phyloP scores from a whole-genome alignment of 2,329 filamentous ascomycete species.

The Byssoonygena ceratinophila region DNA sequence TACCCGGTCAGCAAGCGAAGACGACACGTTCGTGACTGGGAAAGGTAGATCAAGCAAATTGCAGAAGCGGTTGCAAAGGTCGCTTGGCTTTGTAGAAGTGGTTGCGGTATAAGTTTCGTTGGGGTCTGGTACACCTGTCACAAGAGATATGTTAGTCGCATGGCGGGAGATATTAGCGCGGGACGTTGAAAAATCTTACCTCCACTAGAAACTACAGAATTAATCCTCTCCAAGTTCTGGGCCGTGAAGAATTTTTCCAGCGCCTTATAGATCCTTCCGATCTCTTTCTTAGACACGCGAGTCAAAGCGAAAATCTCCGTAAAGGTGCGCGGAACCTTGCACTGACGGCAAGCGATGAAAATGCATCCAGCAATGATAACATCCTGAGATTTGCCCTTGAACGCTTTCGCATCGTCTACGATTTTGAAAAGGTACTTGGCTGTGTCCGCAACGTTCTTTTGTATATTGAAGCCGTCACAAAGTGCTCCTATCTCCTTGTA shows the following conservation, averaged over 20 bases:
- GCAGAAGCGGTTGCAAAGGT: constrained; percentile 83
- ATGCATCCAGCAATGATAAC: constrained; percentile 92
- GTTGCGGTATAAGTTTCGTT: constrained; percentile 59
- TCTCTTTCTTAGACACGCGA: constrained; percentile 92
- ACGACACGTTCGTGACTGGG: constrained; percentile 67
- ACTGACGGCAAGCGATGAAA: constrained; percentile 92
- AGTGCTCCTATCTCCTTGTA: constrained; percentile 80
- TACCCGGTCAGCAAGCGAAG: constrained; percentile 66
- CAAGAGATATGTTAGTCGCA: constrained; percentile 7
- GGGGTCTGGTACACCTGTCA: constrained; percentile 32
- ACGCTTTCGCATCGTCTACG: constrained; percentile 80
- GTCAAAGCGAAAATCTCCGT: constrained; percentile 89
- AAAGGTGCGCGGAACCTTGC: constrained; percentile 77
- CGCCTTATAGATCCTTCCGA: constrained; percentile 87
- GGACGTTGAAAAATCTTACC: constrained; percentile 33
- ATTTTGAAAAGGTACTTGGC: constrained; percentile 95
- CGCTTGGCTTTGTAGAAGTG: constrained; percentile 65
- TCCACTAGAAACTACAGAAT: constrained; percentile 43
- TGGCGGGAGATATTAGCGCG: constrained; percentile 13
- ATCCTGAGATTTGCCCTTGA: constrained; percentile 92
- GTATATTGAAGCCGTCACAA: constrained; percentile 74
- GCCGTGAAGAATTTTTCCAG: constrained; percentile 79
- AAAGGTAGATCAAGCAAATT: constrained; percentile 67
- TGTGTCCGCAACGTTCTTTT: constrained; percentile 70
- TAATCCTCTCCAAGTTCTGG: constrained; percentile 52